Base-by-base conservation (phyloP, 495 filamentous ascomycete species). In the Podospora pseudocomata region DNA sequence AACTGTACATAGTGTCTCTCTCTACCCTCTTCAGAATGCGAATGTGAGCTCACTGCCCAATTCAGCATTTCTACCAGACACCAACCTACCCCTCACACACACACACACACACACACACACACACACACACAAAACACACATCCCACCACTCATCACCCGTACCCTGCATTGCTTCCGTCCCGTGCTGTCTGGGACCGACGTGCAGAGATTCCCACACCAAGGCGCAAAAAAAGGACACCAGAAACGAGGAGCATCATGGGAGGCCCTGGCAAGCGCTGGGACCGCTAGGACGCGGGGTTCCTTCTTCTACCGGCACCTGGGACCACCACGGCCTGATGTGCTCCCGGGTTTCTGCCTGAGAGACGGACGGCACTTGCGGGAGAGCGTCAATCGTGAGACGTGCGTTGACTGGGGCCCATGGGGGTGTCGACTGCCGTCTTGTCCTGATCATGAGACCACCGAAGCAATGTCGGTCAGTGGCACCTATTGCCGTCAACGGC, bases 261-360 rank as follows among this genome's bases (percentile, higher is more conserved):
- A 49, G 39, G 39, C 39, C 39, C 39, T 49, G 39, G 39, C 39
- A 64, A 64, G 55, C 32, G 18, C 59, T 64, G 60, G 65, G 53
- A 60, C 68, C 60, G 65, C 65, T 70, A 57, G 57, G 62, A 27
- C 61, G 23, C 61, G 27, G 65, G n/a, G 23, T n/a, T 20, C 16
- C 54, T 20, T 20, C 54, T 32, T 32, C 39, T 49, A 49, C 39
- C 39, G n/a, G 55, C 23, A 19, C 5, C 55, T 54, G 15, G 44
- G 69, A 67, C 65, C 62, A 65, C 61, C 65, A 32, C 30, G 30
- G 62, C 69, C 65, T 70, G 44, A 34, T 44, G 6, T 16, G 16
- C 27, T 4, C 44, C 56, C 32, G 20, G 26, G 65, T 13, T 56
- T 32, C 55, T 56, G 34, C 57, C 61, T 55, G 65, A 63, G 65